Evolutionary conservation across 108 stramenopile genomes (phyloP), one percentile per base, ranked within the genome.

Genomic region (Bacterosira constricta): DNA sequence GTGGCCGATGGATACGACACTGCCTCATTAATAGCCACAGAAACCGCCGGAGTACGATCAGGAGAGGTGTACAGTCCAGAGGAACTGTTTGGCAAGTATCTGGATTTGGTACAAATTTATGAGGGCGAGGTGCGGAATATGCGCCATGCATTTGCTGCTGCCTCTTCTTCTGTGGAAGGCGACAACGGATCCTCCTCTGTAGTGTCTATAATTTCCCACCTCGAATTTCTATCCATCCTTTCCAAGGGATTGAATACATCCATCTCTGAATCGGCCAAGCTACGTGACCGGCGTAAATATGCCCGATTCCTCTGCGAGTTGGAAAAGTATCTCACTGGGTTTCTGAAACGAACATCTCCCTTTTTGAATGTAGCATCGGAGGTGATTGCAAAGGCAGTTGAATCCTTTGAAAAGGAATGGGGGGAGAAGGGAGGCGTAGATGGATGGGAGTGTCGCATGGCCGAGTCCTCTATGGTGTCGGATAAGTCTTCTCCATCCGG

Each of bases 1-100:
- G 44, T 73, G 6, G 87, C 88, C 31, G 90, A 95, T 81, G 94
- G 94, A 37, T 95, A 89, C 52, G 94, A 95, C 71, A 68, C 92
- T 46, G 82, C 85, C 0, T 86, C 87, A 8, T 49, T 81, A 15
- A 34, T 91, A 15, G 31, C 60, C 15, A 73, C 71, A 41, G 75
- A 69, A 36, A 66, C 86, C n/a, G 51, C 66, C 23, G 64, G 65
- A n/a, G 66, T 88, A 38, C 57, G 63, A 15, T 74, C 79, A 2
- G 87, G 85, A 10, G 78, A 80, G 20, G 42, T 85, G 29, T 90
- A 75, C 69, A 57, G 80, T 10, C 47, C 85, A 7, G 88, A 95
- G 63, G 89, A 95, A 86, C 79, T 90, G 50, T 75, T 90, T 82
- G 91, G 94, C 12, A 86, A 88, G 60, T 90, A 92, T 79, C 59